Percentiles rank a stretch among this genome's conserved stretches.
phyloP scores from a whole-genome alignment of 2,329 filamentous ascomycete genomes.

The Volutella citrinella region DNA sequence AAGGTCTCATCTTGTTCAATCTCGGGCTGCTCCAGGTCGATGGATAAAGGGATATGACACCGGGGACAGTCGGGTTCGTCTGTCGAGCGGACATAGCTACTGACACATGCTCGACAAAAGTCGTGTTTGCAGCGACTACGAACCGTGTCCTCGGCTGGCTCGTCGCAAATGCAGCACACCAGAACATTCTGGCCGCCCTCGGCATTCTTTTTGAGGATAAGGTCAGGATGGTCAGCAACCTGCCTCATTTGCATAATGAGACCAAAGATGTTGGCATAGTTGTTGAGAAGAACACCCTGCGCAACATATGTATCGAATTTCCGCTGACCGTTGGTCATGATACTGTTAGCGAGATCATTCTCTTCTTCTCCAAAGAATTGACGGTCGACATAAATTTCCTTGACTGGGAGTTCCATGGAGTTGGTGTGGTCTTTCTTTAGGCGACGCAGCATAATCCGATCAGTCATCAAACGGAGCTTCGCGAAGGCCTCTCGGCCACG shows the following conservation, averaged over 20 bases:
- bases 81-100: constrained; percentile 67
- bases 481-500: constrained; percentile 68
- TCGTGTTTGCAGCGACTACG: constrained; percentile 91
- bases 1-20: constrained; percentile 85
- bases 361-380: constrained; percentile 97
- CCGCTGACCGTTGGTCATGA: constrained; percentile 87
- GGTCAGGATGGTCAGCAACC: constrained; percentile 91
- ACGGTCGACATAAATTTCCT: constrained; percentile 86
- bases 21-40: constrained; percentile 92
- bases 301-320: constrained; percentile 96
- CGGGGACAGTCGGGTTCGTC: constrained; percentile 78
- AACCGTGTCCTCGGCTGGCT: constrained; percentile 91
- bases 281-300: constrained; percentile 90
- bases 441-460: constrained; percentile 91
- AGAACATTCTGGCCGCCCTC: constrained; percentile 87
- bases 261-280: constrained; percentile 98
- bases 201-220: constrained; percentile 84
- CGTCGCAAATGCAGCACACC: constrained; percentile 93
- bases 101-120: constrained; percentile 42
- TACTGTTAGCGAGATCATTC: constrained; percentile 90
- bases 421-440: constrained; percentile 92
- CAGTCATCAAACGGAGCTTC: constrained; percentile 85
- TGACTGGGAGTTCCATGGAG: constrained; percentile 94
- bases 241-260: constrained; percentile 99
- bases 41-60: constrained; percentile 85